Evolutionary conservation across 352 stramenopile genomes (phyloP), one percentile per base, ranked within the genome.

Genomic region (Globisporangium uncinulatum): DNA sequence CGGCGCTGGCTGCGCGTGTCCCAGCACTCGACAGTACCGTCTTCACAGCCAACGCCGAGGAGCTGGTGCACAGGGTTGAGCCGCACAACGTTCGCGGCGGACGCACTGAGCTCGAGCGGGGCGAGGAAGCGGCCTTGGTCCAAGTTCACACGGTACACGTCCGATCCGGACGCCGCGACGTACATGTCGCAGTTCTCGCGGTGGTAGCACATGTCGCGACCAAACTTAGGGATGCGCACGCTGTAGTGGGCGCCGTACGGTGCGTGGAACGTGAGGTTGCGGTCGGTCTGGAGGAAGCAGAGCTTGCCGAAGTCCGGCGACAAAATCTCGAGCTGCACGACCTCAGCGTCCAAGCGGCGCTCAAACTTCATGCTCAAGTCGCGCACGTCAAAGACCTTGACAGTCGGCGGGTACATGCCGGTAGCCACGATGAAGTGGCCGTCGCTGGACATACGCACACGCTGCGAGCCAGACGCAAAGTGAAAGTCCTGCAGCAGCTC

Each of bases 281-380:
- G 87, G 71, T 99, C 97, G 14, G 91, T 86, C 54, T 97, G 87
- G 19, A 99, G 67, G 58, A 99, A 97, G 19, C 83, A 97, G 43
- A 99, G 74, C 83, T 99, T 99, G 62, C 96, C 96, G 67, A 98
- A 99, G 71, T 99, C 97, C 36, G 92, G 71, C 14, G 91, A 95
- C 17, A 99, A 73, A 32, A 98, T 87, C 57, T 96, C 70, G 51
- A 99, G 83, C 64, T 99, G 93, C 31, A 99, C 92, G 51, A 99
- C 94, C 61, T 99, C 96, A 39, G 86, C 79, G 76, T 99, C 93
- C 29, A 99, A 70, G 36, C 98, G 96, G 44, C 97, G 78, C 77
- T 99, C 95, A 74, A 99, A 99, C 71, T 99, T 99, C 81, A 99
- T 89, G 67, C 92, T 97, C 59, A 99, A 79, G 56, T 99, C 96